phyloP scores from a whole-genome alignment of 2,329 filamentous ascomycete species.

The Dactylonectria estremocensis region DNA sequence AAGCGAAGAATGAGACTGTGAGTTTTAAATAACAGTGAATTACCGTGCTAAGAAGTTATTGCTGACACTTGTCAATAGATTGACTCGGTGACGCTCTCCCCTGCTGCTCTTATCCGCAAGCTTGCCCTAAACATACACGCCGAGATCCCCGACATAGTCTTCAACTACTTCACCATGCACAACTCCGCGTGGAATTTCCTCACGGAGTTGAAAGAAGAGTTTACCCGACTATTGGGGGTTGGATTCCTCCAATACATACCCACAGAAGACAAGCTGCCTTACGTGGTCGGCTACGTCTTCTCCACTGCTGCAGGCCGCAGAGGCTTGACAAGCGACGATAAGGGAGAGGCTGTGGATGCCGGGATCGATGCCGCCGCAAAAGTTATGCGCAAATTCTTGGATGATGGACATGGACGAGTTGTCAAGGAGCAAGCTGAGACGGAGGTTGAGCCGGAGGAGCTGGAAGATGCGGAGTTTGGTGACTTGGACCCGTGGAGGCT shows the following conservation, averaged over 20 bases:
- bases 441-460: slow-evolving; percentile 6
- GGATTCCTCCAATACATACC: slow-evolving; percentile 20
- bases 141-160: slow-evolving; percentile 20
- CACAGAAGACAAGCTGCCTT: slow-evolving; percentile 18
- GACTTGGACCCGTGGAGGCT: slow-evolving; percentile 7
- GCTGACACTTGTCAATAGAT: slow-evolving; percentile 17
- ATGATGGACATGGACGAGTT: slow-evolving; percentile 6
- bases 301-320: slow-evolving; percentile 30
- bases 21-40: not conserved
- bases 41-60: not conserved
- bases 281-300: slow-evolving; percentile 52
- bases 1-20: slow-evolving; percentile 9
- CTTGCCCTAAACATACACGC: slow-evolving; percentile 24
- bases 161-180: slow-evolving; percentile 37
- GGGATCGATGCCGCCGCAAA: slow-evolving; percentile 17
- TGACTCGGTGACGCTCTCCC: not conserved
- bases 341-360: not conserved
- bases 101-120: slow-evolving; percentile 19
- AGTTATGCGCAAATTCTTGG: slow-evolving; percentile 9
- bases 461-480: slow-evolving; percentile 1
- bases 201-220: slow-evolving; percentile 14
- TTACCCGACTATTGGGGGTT: not conserved
- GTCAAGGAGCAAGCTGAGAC: slow-evolving; percentile 13
- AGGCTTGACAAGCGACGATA: not conserved
- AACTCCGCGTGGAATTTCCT: slow-evolving; percentile 20